These are phyloP conservation scores for Backusella mclennaniae DNA, from an alignment of 192 early-diverging fungal genomes.

Conservation along the genomic window DNA sequence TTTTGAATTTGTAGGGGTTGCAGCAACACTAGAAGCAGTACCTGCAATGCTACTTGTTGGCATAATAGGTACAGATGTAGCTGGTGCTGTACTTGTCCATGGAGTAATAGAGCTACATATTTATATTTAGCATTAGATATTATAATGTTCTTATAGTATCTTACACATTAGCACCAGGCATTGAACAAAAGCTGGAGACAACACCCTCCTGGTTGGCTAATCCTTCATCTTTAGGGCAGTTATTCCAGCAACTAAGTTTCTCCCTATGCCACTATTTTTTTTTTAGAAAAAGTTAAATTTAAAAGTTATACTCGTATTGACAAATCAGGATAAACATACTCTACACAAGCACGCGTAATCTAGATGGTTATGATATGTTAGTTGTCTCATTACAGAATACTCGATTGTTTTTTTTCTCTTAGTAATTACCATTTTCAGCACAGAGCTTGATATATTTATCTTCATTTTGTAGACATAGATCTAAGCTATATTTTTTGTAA, in stretches of 20 bases:
- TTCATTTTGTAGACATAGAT: constrained; percentile 17
- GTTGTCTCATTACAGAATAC: background rate
- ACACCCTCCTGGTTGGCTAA: constrained; percentile 12
- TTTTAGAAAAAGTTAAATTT: constrained; percentile 6
- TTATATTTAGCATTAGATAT: background rate
- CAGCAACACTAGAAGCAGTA: background rate
- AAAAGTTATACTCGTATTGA: constrained; percentile 1
- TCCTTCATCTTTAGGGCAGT: constrained; percentile 23
- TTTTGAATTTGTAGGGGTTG: constrained; percentile 12
- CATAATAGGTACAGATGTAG: constrained; percentile 15
- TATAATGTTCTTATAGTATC: background rate
- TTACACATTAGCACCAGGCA: constrained; percentile 30
- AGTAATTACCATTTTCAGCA: constrained; percentile 4
- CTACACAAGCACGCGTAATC: constrained; percentile 22
- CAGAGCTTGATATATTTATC: constrained; percentile 22
- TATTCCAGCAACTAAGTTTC: constrained; percentile 22
- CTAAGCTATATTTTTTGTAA: constrained; percentile 4
- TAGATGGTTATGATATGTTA: background rate
- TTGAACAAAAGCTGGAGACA: constrained; percentile 9
- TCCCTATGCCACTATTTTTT: constrained; percentile 20
- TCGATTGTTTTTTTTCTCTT: background rate
- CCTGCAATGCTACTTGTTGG: background rate
- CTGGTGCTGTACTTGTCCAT: constrained; percentile 12
- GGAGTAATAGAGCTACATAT: constrained; percentile 4
- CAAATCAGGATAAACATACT: constrained; percentile 7